Base-by-base conservation (phyloP, 2,329 filamentous ascomycete species). In the Fusarium sp. region DNA sequence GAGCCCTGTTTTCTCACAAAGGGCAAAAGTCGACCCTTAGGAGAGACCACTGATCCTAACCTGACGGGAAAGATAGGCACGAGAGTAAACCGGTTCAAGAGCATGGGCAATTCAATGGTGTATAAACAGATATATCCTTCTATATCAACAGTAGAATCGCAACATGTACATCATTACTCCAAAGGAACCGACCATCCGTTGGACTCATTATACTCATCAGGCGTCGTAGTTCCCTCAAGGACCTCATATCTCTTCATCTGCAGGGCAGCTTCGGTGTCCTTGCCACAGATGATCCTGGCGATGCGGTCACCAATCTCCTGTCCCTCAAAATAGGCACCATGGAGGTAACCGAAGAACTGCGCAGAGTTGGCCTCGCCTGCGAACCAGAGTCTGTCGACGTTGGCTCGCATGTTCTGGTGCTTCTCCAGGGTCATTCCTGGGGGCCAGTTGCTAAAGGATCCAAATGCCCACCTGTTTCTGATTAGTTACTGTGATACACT, bases 371-470 rank as follows among this genome's bases (percentile, higher is more conserved):
- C 88, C 77, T 93, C 91, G 0, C 91, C 91, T 0, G 91, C 90
- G 70, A 92, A 93, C 83, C 87, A 92, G 4, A 93, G 78, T 1
- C 89, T 81, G 10, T 85, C 86, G 0, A 91, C 80, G 68, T 92
- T 92, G n/a, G 91, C 89, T 1, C 91, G 87, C 12, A 93, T 83
- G 72, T 93, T 93, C 77, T 93, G 88, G 72, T 93, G 91, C 82
- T 86, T 89, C 75, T 92, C 88, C 0, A 93, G 82, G 0, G 88
- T 91, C 49, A 90, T 89, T 1, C 88, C 88, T 0, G 87, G 82
- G 0, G 91, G 91, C 92, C 91, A 93, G 78, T 92, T 92, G 40
- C 89, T 91, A 80, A 92, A 93, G 24, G 87, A 90, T 5, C 91
- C 91, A 62, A 87, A 89, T 0, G 85, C 79, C 85, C 85, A 87